These are phyloP conservation scores for Pyracantha coccinea DNA, from an alignment of 331 rosid species.

Conservation along the genomic window DNA sequence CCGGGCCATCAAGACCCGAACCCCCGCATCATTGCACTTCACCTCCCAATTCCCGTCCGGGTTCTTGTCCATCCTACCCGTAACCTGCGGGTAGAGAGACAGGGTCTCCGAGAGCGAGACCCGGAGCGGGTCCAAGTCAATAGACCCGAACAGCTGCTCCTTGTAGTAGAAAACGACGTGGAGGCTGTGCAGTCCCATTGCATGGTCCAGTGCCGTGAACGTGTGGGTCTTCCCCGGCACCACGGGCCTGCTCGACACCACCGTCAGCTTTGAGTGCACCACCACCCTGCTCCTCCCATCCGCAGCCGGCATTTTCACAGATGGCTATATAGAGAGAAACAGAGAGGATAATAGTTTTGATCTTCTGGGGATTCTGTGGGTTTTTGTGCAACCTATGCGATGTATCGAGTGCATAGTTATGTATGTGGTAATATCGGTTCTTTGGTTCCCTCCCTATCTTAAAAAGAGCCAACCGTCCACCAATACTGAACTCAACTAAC, in stretches of 20 bases:
- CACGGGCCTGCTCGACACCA: slow-evolving; percentile 49
- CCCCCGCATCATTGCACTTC: slow-evolving; percentile 55
- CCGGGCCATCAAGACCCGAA: slow-evolving; percentile 37
- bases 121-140: slow-evolving; percentile 47
- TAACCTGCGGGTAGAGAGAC: slow-evolving; percentile 37
- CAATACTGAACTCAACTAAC: no score
- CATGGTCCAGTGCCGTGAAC: slow-evolving; percentile 37
- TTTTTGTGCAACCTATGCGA: no score
- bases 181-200: slow-evolving; percentile 42
- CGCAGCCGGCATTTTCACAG: not conserved
- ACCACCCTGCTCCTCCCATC: slow-evolving; percentile 23
- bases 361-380: no score
- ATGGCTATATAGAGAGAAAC: not conserved
- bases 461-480: no score
- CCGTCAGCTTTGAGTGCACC: slow-evolving; percentile 39
- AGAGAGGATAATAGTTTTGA: not conserved
- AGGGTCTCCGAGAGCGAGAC: slow-evolving; percentile 39
- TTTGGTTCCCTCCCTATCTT: no score
- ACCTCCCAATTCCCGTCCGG: slow-evolving; percentile 47
- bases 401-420: no score
- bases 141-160: slow-evolving; percentile 21
- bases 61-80: slow-evolving; percentile 45
- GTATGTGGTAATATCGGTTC: no score
- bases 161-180: slow-evolving; percentile 49
- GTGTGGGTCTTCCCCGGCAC: slow-evolving; percentile 16